A percentile compares a stretch with the other conserved stretches of the same genome.
Evolutionary conservation across 192 early-diverging fungal species (phyloP).

Genomic region (Backusella parvicylindrica): DNA sequence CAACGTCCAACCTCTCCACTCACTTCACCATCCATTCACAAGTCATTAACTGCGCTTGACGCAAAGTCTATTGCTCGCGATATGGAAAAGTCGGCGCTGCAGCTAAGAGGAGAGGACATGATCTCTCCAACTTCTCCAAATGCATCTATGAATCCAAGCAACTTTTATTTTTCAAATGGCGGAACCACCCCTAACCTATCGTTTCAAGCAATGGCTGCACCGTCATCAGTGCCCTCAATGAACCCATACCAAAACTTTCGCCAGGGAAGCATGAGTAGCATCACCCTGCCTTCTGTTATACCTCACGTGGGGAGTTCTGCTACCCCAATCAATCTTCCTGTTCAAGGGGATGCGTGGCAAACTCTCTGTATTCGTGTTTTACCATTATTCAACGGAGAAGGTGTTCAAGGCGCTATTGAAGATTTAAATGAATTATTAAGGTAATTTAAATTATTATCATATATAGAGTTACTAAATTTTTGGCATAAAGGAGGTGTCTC

Average conservation of each 20-base stretch:
- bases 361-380: slow-evolving; percentile 67
- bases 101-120: slow-evolving; percentile 9
- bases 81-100: slow-evolving; percentile 31
- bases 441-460: slow-evolving; percentile 32
- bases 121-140: slow-evolving; percentile 15
- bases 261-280: slow-evolving; percentile 27
- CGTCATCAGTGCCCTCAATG: slow-evolving; percentile 1
- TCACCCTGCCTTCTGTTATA: slow-evolving; percentile 7
- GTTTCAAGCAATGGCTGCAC: slow-evolving; percentile 11
- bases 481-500: slow-evolving; percentile 37
- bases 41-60: slow-evolving; percentile 47
- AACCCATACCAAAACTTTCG: slow-evolving; percentile 18
- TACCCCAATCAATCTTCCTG: background rate
- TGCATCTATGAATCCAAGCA: slow-evolving; percentile 2
- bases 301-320: background rate
- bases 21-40: slow-evolving; percentile 35
- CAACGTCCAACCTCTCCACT: slow-evolving; percentile 32
- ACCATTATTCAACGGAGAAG: slow-evolving; percentile 86
- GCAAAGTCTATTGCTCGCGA: slow-evolving; percentile 39
- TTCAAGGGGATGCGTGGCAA: slow-evolving; percentile 67
- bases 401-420: slow-evolving; percentile 77
- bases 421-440: slow-evolving; percentile 77
- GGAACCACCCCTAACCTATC: background rate
- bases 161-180: slow-evolving; percentile 6
- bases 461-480: no score